Evolutionary conservation across 805 yeast genomes (phyloP), one percentile per base, ranked within the genome.

Genomic region (Sporopachydermia lactativora): DNA sequence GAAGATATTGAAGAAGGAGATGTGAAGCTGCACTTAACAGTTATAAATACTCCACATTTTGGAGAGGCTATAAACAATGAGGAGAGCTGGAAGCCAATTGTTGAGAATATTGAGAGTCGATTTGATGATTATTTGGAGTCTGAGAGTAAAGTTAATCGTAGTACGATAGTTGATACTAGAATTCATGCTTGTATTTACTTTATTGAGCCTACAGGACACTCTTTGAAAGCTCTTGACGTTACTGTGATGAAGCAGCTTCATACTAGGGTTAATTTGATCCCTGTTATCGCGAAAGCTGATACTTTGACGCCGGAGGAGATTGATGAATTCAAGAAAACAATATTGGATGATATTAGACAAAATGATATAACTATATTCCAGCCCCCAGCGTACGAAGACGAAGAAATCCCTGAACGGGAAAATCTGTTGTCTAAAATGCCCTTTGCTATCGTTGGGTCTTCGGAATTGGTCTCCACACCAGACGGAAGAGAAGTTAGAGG

Each of bases 191-290:
- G 86, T 57, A 64, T 92, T 47, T 92, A 88, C 63, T 89, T 92
- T 53, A 82, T 92, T 53, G 96, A 89, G 63, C 98, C 98, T 50
- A 88, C 96, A 17, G 97, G 96, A 45, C 98, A 92, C 63, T 75
- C 83, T 36, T 71, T 92, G 58, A 82, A 79, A 58, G 78, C 96
- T 15, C 69, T 92, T 53, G 98, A 92, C 60, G 76, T 92, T 50
- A 78, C 73, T 49, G 82, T 88, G 51, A 83, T 92, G 84, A 78
- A 79, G 56, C 75, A 76, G 57, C 75, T 92, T 47, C 94, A 85
- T 64, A 78, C 79, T 55, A 86, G 85, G 60, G 96, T 88, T 46
- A 92, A 92, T 59, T 71, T 92, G 60, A 83, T 92, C 47, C 98
- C 98, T 38, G 75, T 92, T 39, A 84, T 92, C 61, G 92, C 97